Evolutionary conservation across 108 stramenopile genomes (phyloP), one percentile per base, ranked within the genome.

Genomic region (Nitzschia palea): DNA sequence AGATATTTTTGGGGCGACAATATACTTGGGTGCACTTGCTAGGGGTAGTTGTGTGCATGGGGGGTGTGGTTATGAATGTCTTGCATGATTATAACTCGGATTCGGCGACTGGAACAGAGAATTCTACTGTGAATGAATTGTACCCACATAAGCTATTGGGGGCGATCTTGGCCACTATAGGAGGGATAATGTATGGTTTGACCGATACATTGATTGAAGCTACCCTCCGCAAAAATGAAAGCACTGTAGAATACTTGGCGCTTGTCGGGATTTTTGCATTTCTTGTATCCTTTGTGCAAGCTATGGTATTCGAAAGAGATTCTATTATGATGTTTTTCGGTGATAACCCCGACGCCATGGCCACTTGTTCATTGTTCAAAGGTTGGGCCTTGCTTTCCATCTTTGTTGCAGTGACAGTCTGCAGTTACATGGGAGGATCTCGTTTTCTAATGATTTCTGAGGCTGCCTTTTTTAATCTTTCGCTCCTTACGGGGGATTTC

Each of bases 401-500:
- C 36, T 95, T 83, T 64, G 90, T 78, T 0, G 35, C 68, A 2
- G 74, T 76, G 30, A 69, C 70, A 3, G 55, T 78, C 29, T 29
- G 78, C 26, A 74, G 82, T 54, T 95, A 95, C 59, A 48, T 73
- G 18, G 80, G 80, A 9, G 86, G 78, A 20, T 65, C 86, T 8
- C 50, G 68, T 6, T 97, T 95, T 66, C 62, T 97, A 26, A 58
- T 67, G 40, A 33, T 87, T 34, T 86, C 86, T 0, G 91, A 93
- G 63, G 88, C 88, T 15, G 65, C 87, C 25, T 86, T 93, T 55
- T 85, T 90, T 45, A 89, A 81, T 64, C 35, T 93, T n/a, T 86
- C 93, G 23, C 80, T 99, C 45, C 73, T 98, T 40, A 97, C 97
- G 18, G 93, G 95, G 8, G 97, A 98, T 74, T 81, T 91, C 28